Percentiles rank a stretch among this genome's conserved stretches.
Evolutionary conservation across 352 stramenopile genomes (phyloP).

Genomic region (Pythium phragmitis): DNA sequence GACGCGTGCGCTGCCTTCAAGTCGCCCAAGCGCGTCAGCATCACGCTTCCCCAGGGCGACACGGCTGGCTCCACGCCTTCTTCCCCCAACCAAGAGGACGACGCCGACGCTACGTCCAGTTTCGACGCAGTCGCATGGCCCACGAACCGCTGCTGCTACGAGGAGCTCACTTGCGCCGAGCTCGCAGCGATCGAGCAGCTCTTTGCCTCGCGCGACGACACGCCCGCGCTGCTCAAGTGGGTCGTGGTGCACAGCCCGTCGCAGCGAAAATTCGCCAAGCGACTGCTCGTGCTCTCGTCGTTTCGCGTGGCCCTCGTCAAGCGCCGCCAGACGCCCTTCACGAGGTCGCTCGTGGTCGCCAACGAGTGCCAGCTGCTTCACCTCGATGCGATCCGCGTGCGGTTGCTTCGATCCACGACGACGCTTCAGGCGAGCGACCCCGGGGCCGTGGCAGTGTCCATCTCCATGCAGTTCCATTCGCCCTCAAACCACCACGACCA

Average conservation of each 20-base stretch:
- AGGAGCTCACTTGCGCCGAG: slow-evolving; percentile 47
- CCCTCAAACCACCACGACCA: neutral
- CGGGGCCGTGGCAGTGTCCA: slow-evolving; percentile 6
- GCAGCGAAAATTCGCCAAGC: slow-evolving; percentile 37
- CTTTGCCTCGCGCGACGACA: slow-evolving; percentile 46
- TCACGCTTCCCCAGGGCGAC: slow-evolving; percentile 13
- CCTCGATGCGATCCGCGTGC: slow-evolving; percentile 38
- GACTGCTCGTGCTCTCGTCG: slow-evolving; percentile 55
- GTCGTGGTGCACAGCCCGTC: slow-evolving; percentile 42
- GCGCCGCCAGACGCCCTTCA: slow-evolving; percentile 42
- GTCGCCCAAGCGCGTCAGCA: slow-evolving; percentile 17
- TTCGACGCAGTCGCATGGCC: slow-evolving; percentile 39
- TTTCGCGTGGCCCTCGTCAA: slow-evolving; percentile 54
- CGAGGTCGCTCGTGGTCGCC: slow-evolving; percentile 30
- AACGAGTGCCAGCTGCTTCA: slow-evolving; percentile 50
- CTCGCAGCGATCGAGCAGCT: slow-evolving; percentile 44
- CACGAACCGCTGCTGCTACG: slow-evolving; percentile 66
- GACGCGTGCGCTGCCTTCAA: neutral
- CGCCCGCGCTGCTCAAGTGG: slow-evolving; percentile 62
- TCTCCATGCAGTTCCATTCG: slow-evolving; percentile 15
- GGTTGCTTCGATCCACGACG: slow-evolving; percentile 10
- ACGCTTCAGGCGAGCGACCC: slow-evolving; percentile 11
- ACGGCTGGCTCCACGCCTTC: neutral
- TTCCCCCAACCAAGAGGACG: slow-evolving; percentile 9
- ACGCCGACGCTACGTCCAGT: neutral